Evolutionary conservation across 345 rosid genomes (phyloP).

Genomic region (Aquilaria yunnanensis): DNA sequence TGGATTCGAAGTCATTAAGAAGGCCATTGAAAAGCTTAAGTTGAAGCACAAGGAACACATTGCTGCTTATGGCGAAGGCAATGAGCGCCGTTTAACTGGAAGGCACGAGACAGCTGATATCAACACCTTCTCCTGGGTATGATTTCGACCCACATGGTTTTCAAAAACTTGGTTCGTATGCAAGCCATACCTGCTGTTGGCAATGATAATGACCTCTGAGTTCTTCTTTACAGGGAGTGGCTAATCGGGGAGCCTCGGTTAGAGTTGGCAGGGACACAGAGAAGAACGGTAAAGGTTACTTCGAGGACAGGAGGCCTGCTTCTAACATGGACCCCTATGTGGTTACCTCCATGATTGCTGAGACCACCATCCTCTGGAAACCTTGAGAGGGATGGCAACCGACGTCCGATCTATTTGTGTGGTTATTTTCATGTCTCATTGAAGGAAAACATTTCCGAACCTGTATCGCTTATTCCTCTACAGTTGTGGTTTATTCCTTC

Average conservation of each 20-base stretch:
- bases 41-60: constrained; percentile 77
- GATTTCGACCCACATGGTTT: neutral
- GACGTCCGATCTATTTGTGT: neutral
- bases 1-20: constrained; percentile 63
- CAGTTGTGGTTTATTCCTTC: neutral
- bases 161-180: neutral
- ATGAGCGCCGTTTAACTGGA: constrained; percentile 80
- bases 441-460: neutral
- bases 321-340: constrained; percentile 83
- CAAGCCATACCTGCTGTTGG: no score
- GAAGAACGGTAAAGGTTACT: constrained; percentile 68
- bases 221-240: constrained; percentile 47
- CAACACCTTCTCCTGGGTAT: constrained; percentile 68
- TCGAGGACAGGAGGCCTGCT: constrained; percentile 73
- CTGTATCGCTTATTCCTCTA: neutral
- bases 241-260: constrained; percentile 67
- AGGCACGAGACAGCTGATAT: constrained; percentile 74
- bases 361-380: constrained; percentile 54
- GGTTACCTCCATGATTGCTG: constrained; percentile 75
- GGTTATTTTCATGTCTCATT: neutral
- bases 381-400: constrained; percentile 11
- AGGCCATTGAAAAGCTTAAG: constrained; percentile 70
- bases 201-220: neutral
- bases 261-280: constrained; percentile 71
- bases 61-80: constrained; percentile 88